These are phyloP conservation scores for Ajuga reptans DNA, from an alignment of 305 asterid genomes.

Conservation along the genomic window DNA sequence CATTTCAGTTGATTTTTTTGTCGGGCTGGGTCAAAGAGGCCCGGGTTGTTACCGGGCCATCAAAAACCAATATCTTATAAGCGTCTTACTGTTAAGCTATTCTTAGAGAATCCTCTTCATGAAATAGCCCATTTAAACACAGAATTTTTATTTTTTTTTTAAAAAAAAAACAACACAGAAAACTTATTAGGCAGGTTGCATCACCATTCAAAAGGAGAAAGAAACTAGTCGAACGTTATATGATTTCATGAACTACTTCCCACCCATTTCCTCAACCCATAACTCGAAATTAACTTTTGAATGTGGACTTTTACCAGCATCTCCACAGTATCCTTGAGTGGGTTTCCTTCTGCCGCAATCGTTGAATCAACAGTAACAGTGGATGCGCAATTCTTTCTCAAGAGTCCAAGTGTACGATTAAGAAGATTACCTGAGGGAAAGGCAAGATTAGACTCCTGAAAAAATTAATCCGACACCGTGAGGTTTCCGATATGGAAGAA, in stretches of 20 bases:
- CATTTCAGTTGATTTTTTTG: too few relatives aligned
- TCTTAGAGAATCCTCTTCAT: background rate
- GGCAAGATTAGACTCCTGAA: conserved; percentile 14
- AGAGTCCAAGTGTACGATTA: conserved; percentile 57
- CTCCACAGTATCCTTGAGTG: conserved; percentile 44
- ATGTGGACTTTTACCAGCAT: conserved; percentile 35
- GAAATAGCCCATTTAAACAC: background rate
- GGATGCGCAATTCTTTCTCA: conserved; percentile 51
- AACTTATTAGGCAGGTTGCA: background rate
- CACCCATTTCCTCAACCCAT: conserved; percentile 12
- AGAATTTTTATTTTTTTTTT: too few relatives aligned
- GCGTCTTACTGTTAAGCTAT: background rate
- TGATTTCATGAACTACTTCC: background rate
- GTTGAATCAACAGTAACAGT: conserved; percentile 39
- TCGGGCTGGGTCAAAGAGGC: too few relatives aligned
- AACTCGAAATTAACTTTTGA: background rate
- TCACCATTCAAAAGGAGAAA: background rate
- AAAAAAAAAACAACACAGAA: too few relatives aligned
- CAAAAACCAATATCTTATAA: too few relatives aligned
- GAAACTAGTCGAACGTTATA: background rate
- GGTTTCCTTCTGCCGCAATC: conserved; percentile 45
- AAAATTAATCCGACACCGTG: background rate
- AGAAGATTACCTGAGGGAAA: conserved; percentile 50
- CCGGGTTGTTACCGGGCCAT: too few relatives aligned
- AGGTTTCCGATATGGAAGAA: conserved; percentile 9